Evolutionary conservation across 192 early-diverging fungal genomes (phyloP), one percentile per base, ranked within the genome.

Genomic region (Backusella parvicylindrica): DNA sequence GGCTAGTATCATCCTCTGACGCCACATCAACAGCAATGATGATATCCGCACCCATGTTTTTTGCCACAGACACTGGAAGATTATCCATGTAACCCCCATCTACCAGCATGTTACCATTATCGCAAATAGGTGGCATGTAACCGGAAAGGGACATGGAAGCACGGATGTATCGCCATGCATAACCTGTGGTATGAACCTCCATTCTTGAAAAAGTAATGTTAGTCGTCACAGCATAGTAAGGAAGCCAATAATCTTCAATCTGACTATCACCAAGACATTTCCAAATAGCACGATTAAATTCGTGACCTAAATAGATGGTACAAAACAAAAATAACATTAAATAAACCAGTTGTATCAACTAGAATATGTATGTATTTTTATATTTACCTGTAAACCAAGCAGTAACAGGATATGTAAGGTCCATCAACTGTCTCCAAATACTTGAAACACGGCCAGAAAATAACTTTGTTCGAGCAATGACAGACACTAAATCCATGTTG

Each of bases 11-110:
- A 84, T 99, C 94, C 56, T 93, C 92, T 40, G 86, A 85, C 6
- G 95, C 95, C 33, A 99, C 97, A 81, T 98, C 97, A 1, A 99
- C 89, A 0, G 97, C 97, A 90, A 99, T 94, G 56, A 98, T 92
- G 64, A 91, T 92, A 64, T 94, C 84, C 1, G 97, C 97, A 0
- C 96, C 96, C 56, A 95, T 81, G 41, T 85, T 85, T 74, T 87
- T 89, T 79, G 89, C 87, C 75, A 91, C 91, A 2, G 78, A 68
- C 3, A 97, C 98, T 0, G 98, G 98, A 73, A 99, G 82, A 80
- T 99, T 98, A 80, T 98, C 96, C 84, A 98, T 88, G 81, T 99
- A 99, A 5, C 98, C 98, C 69, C 98, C 98, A 78, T 99, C 98
- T 13, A 99, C 90, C n/a, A 99, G 83, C 91, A 99, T 91, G 75